These are phyloP conservation scores for Acer campestre DNA, from an alignment of 345 rosid species.

Conservation along the genomic window DNA sequence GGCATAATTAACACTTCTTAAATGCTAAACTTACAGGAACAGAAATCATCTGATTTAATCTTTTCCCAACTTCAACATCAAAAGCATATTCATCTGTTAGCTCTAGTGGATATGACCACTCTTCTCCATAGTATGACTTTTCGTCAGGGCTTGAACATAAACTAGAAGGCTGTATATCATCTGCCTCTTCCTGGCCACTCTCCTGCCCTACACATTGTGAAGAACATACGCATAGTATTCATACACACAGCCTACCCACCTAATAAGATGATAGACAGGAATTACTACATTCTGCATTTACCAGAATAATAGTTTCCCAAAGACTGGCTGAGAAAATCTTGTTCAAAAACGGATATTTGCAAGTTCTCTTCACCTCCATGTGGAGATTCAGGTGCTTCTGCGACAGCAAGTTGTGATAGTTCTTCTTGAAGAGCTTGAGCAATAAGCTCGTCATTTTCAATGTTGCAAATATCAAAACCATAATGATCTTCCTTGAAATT, in stretches of 20 bases:
- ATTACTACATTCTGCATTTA: constrained; percentile 22
- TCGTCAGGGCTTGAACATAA: constrained; percentile 56
- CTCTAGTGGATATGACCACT: constrained; percentile 47
- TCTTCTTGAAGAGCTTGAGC: constrained; percentile 70
- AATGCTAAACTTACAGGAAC: constrained; percentile 60
- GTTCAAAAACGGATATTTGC: constrained; percentile 33
- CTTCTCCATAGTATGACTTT: constrained; percentile 35
- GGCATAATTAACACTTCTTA: neutral
- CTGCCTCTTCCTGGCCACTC: constrained; percentile 45
- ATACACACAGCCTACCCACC: neutral
- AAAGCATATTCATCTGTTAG: constrained; percentile 44
- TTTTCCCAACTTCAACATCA: constrained; percentile 60
- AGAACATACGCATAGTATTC: constrained; percentile 9
- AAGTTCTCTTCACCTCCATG: constrained; percentile 32
- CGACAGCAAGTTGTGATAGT: constrained; percentile 59
- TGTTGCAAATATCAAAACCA: constrained; percentile 29
- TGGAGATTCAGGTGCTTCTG: constrained; percentile 39
- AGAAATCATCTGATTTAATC: constrained; percentile 67
- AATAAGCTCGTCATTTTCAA: constrained; percentile 56
- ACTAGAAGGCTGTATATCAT: constrained; percentile 44
- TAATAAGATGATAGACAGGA: neutral
- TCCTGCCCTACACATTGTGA: constrained; percentile 32
- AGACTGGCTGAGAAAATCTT: constrained; percentile 44
- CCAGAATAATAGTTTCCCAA: constrained; percentile 46
- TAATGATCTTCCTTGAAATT: constrained; percentile 44